phyloP scores from a whole-genome alignment of 2,329 filamentous ascomycete species.

The Lecanicillium sp. region DNA sequence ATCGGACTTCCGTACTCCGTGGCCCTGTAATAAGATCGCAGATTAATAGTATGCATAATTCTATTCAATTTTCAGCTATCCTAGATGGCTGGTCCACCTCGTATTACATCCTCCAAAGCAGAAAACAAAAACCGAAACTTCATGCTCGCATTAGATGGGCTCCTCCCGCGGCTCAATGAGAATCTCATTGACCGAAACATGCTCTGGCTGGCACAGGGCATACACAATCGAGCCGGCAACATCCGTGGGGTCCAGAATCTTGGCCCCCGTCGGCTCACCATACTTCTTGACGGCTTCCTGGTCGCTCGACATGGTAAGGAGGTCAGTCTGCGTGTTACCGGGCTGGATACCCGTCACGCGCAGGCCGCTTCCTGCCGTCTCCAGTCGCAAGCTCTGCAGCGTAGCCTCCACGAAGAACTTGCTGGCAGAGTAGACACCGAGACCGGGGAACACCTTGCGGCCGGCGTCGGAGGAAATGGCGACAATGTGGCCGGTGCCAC shows the following conservation, averaged over 20 bases:
- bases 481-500: slow-evolving; percentile 65
- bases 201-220: slow-evolving; percentile 63
- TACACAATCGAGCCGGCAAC: slow-evolving; percentile 67
- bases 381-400: slow-evolving; percentile 64
- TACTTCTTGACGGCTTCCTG: slow-evolving; percentile 71
- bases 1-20: too few species aligned
- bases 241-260: slow-evolving; percentile 66
- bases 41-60: too few species aligned
- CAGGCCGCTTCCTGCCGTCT: slow-evolving; percentile 67
- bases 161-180: slow-evolving; percentile 72
- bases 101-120: too few species aligned
- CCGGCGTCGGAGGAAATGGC: slow-evolving; percentile 78
- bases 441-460: slow-evolving; percentile 71
- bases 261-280: slow-evolving; percentile 65
- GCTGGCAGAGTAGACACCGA: slow-evolving; percentile 74
- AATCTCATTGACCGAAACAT: slow-evolving; percentile 75
- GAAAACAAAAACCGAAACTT: too few species aligned
- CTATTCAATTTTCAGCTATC: too few species aligned
- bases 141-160: slow-evolving; percentile 50
- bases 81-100: too few species aligned
- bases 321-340: slow-evolving; percentile 66
- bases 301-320: slow-evolving; percentile 69
- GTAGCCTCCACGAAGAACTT: slow-evolving; percentile 84
- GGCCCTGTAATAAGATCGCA: too few species aligned
- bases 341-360: slow-evolving; percentile 70